A percentile compares a stretch with the other conserved stretches of the same genome.
These are phyloP conservation scores for Blastocystis sp. DNA, from an alignment of 352 stramenopile species.

Conservation along the genomic window DNA sequence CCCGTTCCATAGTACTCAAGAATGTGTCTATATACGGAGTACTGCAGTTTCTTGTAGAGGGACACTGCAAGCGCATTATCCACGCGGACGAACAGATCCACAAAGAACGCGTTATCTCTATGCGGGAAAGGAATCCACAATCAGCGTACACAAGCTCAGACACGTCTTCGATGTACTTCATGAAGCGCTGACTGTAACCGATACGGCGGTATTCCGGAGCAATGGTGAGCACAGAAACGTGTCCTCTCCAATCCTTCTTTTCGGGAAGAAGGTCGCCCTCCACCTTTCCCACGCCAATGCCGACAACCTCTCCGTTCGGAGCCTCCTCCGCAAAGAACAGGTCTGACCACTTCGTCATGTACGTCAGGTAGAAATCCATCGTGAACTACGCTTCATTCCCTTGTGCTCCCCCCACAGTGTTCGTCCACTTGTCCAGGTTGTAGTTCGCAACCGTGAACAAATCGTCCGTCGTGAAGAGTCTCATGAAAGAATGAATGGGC, in stretches of 20 bases:
- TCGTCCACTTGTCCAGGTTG: slow-evolving; percentile 65
- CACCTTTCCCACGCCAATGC: slow-evolving; percentile 60
- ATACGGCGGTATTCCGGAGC: slow-evolving; percentile 67
- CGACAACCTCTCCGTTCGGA: slow-evolving; percentile 58
- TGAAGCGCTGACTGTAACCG: slow-evolving; percentile 45
- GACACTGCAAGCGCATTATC: slow-evolving; percentile 49
- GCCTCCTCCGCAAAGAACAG: slow-evolving; percentile 64
- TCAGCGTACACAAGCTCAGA: slow-evolving; percentile 46
- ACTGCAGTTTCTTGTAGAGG: slow-evolving; percentile 65
- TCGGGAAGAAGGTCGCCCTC: slow-evolving; percentile 39
- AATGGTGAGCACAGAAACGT: slow-evolving; percentile 68
- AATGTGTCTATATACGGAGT: slow-evolving; percentile 65
- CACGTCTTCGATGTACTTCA: slow-evolving; percentile 65
- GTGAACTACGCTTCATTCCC: slow-evolving; percentile 52
- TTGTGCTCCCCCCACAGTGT: slow-evolving; percentile 25
- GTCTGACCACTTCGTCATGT: slow-evolving; percentile 64
- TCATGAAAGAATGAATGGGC: slow-evolving; percentile 16
- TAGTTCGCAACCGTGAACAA: slow-evolving; percentile 62
- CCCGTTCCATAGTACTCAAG: slow-evolving; percentile 48
- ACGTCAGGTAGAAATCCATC: slow-evolving; percentile 69
- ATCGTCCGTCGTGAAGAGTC: slow-evolving; percentile 63
- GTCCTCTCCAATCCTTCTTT: slow-evolving; percentile 58
- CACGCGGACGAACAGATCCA: slow-evolving; percentile 66
- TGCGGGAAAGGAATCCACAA: background rate
- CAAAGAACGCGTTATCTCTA: slow-evolving; percentile 69